Conservation (phyloP, 495 filamentous ascomycete genomes). For the Penicillium salamii region DNA sequence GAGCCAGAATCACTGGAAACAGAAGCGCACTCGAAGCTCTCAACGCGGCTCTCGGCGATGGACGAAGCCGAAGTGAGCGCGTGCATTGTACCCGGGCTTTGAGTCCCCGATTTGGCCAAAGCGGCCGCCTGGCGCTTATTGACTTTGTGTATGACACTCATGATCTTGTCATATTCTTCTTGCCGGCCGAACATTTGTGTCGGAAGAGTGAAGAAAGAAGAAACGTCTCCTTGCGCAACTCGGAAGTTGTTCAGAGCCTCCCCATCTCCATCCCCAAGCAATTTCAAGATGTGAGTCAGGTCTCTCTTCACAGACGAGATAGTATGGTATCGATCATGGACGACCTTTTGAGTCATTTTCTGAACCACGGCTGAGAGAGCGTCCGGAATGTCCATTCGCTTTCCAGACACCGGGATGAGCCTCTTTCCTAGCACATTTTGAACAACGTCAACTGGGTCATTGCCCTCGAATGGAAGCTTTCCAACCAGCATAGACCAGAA, state of each 20-base stretch:
- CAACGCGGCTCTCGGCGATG: constrained; percentile 53
- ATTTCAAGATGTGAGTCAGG: constrained; percentile 61
- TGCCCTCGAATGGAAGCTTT: constrained; percentile 71
- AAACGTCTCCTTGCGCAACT: constrained; percentile 73
- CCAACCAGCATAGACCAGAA: constrained; percentile 85
- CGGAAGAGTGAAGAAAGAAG: constrained; percentile 82
- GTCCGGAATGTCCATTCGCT: constrained; percentile 77
- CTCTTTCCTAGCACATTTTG: constrained; percentile 78
- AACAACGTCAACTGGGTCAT: constrained; percentile 78
- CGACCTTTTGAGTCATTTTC: constrained; percentile 84
- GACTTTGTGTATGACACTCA: constrained; percentile 70
- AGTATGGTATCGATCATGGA: constrained; percentile 81
- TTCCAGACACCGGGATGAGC: constrained; percentile 68
- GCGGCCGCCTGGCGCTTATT: constrained; percentile 58
- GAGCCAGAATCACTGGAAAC: constrained; percentile 54
- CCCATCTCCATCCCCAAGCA: constrained; percentile 73
- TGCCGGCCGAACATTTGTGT: constrained; percentile 74
- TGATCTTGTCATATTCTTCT: constrained; percentile 63
- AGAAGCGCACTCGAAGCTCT: constrained; percentile 49
- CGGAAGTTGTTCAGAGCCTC: constrained; percentile 64
- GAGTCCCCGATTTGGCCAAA: constrained; percentile 37
- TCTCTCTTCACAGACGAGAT: constrained; percentile 79
- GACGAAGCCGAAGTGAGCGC: constrained; percentile 56
- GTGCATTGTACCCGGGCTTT: constrained; percentile 38
- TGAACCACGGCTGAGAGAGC: constrained; percentile 76